Percentiles rank a stretch among this genome's conserved stretches.
Conservation (phyloP, 169 alveolate genomes). For the Cytauxzoon felis region DNA sequence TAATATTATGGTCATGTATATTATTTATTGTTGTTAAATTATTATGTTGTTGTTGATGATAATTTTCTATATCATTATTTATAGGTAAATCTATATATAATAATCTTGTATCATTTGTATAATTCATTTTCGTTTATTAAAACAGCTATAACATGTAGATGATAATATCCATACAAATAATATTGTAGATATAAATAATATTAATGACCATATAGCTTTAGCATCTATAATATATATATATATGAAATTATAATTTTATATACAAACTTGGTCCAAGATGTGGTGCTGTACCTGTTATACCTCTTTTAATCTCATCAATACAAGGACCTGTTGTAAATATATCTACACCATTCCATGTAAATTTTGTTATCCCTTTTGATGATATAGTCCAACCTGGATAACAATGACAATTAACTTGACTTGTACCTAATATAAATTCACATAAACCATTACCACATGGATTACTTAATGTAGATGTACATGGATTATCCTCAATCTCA, state of each 20-base stretch:
- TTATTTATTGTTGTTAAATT: neutral
- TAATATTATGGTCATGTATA: neutral
- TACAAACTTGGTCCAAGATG: constrained; percentile 46
- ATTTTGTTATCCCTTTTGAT: constrained; percentile 52
- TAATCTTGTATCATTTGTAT: neutral
- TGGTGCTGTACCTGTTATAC: constrained; percentile 61
- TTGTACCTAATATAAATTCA: constrained; percentile 63
- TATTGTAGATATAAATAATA: constrained; percentile 19
- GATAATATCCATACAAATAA: constrained; percentile 36
- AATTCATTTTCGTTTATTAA: constrained; percentile 4
- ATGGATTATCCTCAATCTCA: constrained; percentile 75
- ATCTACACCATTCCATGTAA: constrained; percentile 68
- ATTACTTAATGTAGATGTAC: constrained; percentile 63
- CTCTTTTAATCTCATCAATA: constrained; percentile 34
- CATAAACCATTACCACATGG: constrained; percentile 74
- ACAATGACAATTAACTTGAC: constrained; percentile 72
- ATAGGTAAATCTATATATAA: neutral
- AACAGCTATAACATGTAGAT: neutral
- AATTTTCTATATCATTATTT: neutral
- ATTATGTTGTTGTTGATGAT: neutral
- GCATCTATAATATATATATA: too few relatives aligned
- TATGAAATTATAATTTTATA: neutral
- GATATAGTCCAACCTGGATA: constrained; percentile 72
- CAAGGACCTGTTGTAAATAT: constrained; percentile 73
- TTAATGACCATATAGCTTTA: constrained; percentile 34